Conservation (phyloP, 495 filamentous ascomycete species). For the Tuber brumale region DNA sequence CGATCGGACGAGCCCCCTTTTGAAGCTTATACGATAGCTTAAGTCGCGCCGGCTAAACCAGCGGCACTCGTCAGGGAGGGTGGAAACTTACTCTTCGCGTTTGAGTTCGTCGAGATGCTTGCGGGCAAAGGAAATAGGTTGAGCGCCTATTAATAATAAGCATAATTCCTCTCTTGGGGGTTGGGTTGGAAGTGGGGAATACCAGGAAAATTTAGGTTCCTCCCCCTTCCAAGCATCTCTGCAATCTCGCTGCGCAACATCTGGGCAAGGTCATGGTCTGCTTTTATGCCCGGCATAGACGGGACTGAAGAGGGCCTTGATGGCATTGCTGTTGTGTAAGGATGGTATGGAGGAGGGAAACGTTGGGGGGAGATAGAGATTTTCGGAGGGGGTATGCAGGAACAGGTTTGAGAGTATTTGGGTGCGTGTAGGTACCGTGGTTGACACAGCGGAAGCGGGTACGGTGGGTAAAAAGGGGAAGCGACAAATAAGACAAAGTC, state of each 20-base stretch:
- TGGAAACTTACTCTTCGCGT: constrained; percentile 56
- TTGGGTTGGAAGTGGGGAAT: background rate
- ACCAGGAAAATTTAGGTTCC: constrained; percentile 60
- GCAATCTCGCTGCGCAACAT: constrained; percentile 69
- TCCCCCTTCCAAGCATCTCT: constrained; percentile 58
- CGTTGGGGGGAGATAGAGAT: background rate
- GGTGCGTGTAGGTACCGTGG: background rate
- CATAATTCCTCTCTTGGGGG: background rate
- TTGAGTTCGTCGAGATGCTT: constrained; percentile 72
- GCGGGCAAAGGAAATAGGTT: constrained; percentile 82
- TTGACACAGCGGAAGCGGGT: background rate
- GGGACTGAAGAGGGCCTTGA: constrained; percentile 31
- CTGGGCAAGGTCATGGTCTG: constrained; percentile 52
- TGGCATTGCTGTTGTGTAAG: constrained; percentile 11
- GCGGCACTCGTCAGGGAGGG: background rate
- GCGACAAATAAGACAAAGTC: background rate
- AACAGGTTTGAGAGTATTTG: background rate
- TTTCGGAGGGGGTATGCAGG: constrained; percentile 5
- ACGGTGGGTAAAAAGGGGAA: background rate
- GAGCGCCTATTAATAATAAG: constrained; percentile 56
- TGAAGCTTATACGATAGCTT: background rate
- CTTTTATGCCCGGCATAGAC: constrained; percentile 60
- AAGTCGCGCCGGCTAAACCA: background rate
- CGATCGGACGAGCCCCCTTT: background rate
- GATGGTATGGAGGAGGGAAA: background rate